phyloP scores from a whole-genome alignment of 1,284 basidiomycete genomes.

The Boletus mariae region DNA sequence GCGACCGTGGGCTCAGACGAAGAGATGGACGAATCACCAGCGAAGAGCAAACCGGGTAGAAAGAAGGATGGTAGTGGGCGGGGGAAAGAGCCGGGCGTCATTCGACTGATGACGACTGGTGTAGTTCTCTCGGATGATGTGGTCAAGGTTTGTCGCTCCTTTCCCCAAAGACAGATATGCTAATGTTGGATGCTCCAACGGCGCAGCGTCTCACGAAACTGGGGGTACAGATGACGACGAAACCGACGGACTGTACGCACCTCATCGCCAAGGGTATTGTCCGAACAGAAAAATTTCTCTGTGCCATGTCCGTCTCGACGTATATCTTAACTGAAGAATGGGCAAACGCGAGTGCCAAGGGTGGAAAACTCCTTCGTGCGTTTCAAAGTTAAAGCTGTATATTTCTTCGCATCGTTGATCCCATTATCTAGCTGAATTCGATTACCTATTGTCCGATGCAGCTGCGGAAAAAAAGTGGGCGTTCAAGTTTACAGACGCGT shows the following conservation, averaged over 20 bases:
- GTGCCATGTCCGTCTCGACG: slow-evolving; percentile 60
- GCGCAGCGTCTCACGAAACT: slow-evolving; percentile 55
- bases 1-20: slow-evolving; percentile 7
- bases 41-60: slow-evolving; percentile 8
- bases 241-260: slow-evolving; percentile 70
- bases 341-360: slow-evolving; percentile 56
- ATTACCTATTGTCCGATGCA: slow-evolving; percentile 57
- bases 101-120: slow-evolving; percentile 61
- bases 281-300: slow-evolving; percentile 82
- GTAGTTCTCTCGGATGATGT: slow-evolving; percentile 51
- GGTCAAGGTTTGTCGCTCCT: slow-evolving; percentile 42
- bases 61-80: slow-evolving; percentile 8
- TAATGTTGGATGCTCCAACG: neutral
- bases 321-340: slow-evolving; percentile 64
- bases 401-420: slow-evolving; percentile 1
- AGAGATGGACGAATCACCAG: slow-evolving; percentile 10
- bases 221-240: slow-evolving; percentile 59
- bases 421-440: slow-evolving; percentile 50
- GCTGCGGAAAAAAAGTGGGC: slow-evolving; percentile 60
- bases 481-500: slow-evolving; percentile 58
- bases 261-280: slow-evolving; percentile 64
- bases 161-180: neutral
- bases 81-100: slow-evolving; percentile 8
- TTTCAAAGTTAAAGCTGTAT: slow-evolving; percentile 8
- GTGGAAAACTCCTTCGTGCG: slow-evolving; percentile 61